A percentile compares a stretch with the other conserved stretches of the same genome.
Conservation (phyloP, 176 grass and related monocot genomes). For the Carex littledalei region DNA sequence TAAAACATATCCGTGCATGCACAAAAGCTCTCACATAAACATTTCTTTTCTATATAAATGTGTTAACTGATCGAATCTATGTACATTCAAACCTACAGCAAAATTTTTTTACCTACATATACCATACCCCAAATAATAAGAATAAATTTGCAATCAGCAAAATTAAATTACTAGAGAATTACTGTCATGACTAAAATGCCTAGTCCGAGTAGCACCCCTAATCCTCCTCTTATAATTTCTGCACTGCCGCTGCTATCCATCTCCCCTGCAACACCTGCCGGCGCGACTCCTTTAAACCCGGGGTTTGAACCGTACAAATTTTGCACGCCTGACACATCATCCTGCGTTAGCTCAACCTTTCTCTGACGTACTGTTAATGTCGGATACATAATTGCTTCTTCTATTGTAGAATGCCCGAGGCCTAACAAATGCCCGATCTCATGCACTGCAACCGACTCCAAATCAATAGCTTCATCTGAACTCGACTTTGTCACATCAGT, state of each 20-base stretch:
- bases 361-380: slow-evolving; percentile 42
- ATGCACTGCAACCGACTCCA: slow-evolving; percentile 94
- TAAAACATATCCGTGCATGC: not conserved
- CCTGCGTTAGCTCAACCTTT: slow-evolving; percentile 60
- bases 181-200: not conserved
- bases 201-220: slow-evolving; percentile 20
- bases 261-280: slow-evolving; percentile 40
- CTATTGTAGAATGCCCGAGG: slow-evolving; percentile 54
- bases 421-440: slow-evolving; percentile 95
- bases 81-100: not conserved
- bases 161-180: slow-evolving; percentile 4
- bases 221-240: not conserved
- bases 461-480: slow-evolving; percentile 48
- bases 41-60: not conserved
- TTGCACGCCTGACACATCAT: slow-evolving; percentile 73
- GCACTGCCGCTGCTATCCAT: slow-evolving; percentile 34
- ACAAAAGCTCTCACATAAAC: not conserved
- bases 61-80: not conserved
- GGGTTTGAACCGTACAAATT: slow-evolving; percentile 75
- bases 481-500: slow-evolving; percentile 21
- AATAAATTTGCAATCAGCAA: not conserved
- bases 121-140: not conserved
- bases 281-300: slow-evolving; percentile 45
- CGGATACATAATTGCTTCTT: slow-evolving; percentile 75
- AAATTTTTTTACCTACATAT: not conserved